These are phyloP conservation scores for Solanum okadae DNA, from an alignment of 257 asterid genomes.

Conservation along the genomic window DNA sequence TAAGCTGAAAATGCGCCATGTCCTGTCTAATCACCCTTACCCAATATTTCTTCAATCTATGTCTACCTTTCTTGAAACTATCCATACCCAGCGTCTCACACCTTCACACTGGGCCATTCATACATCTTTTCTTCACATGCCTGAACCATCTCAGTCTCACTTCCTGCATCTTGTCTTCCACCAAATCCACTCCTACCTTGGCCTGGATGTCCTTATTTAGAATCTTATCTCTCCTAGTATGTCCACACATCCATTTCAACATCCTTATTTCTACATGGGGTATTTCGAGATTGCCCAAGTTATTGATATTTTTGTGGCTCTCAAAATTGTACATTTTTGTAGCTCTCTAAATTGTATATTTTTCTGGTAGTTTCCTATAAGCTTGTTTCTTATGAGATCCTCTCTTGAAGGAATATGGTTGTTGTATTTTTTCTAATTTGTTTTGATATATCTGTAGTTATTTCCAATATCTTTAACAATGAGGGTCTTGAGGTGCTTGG, in stretches of 20 bases:
- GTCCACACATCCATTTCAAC: neutral
- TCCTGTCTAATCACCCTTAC: neutral
- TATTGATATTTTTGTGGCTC: neutral
- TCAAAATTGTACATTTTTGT: neutral
- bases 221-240: neutral
- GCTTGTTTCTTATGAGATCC: neutral
- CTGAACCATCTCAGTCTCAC: neutral
- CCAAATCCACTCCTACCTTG: neutral
- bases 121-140: neutral
- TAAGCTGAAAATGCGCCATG: neutral
- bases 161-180: neutral
- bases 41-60: neutral
- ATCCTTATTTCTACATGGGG: neutral
- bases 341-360: neutral
- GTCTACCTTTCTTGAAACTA: neutral
- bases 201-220: neutral
- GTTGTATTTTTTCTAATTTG: neutral
- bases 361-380: neutral
- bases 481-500: conserved; percentile 99
- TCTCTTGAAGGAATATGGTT: neutral
- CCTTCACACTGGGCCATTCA: neutral
- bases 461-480: conserved; percentile 55
- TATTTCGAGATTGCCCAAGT: neutral
- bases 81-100: neutral
- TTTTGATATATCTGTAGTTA: conserved; percentile 43